phyloP scores from a whole-genome alignment of 805 yeast species.

The Kodamaea restingae region DNA sequence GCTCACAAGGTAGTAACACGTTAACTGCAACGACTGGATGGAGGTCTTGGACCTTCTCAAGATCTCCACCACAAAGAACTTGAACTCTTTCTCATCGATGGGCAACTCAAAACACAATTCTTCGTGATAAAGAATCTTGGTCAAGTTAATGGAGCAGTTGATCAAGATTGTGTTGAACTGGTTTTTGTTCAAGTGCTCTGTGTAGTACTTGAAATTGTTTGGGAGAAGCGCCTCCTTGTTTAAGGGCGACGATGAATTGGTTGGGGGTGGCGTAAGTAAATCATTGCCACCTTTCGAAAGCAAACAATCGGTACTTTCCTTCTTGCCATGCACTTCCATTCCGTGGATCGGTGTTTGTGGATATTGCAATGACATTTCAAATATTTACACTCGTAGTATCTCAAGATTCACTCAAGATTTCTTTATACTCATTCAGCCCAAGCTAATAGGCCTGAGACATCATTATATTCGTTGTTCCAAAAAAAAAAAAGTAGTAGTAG shows the following conservation, averaged over 20 bases:
- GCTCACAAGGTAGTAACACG: conserved; percentile 60
- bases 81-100: conserved; percentile 15
- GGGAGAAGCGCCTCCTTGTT: conserved; percentile 21
- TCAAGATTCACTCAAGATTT: neutral
- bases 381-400: neutral
- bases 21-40: conserved; percentile 57
- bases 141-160: conserved; percentile 32
- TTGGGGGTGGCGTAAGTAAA: conserved; percentile 17
- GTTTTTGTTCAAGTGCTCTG: conserved; percentile 33
- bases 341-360: conserved; percentile 7
- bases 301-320: neutral
- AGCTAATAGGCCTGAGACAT: conserved; percentile 1
- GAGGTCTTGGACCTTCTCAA: conserved; percentile 54
- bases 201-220: conserved; percentile 38
- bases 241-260: conserved; percentile 13
- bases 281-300: conserved; percentile 2
- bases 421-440: neutral
- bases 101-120: conserved; percentile 1
- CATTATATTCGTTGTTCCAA: neutral
- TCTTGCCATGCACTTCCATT: neutral
- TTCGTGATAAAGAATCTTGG: conserved; percentile 28
- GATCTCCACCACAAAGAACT: conserved; percentile 38
- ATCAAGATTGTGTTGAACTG: conserved; percentile 40
- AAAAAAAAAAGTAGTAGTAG: neutral
- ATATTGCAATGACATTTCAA: conserved; percentile 6